Percentiles rank a stretch among this genome's conserved stretches.
phyloP scores from a whole-genome alignment of 139 green algal species.

The Microglena sp. region DNA sequence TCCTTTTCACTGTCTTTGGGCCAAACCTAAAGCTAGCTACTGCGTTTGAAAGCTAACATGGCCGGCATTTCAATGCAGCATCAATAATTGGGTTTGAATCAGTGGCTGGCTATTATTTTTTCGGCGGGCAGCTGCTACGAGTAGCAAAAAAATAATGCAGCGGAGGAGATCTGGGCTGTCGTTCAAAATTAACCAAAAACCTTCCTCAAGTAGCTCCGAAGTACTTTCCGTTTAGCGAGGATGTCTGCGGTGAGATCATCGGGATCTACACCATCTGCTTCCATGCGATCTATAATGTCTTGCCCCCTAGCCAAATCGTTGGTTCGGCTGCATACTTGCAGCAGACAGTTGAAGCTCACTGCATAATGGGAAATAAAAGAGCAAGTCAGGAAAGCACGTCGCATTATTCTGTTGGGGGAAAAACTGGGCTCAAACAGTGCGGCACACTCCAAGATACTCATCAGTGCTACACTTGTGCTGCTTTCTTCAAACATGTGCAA shows the following conservation, averaged over 20 bases:
- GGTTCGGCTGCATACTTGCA: conserved; percentile 62
- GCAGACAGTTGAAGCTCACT: conserved; percentile 68
- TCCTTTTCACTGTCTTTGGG: too few species aligned
- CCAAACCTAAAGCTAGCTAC: too few species aligned
- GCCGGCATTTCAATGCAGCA: too few species aligned
- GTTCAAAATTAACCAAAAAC: too few species aligned
- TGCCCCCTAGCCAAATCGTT: conserved; percentile 61
- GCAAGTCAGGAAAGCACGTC: not conserved
- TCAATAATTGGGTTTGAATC: too few species aligned
- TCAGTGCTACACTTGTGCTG: not conserved
- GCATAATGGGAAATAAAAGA: conserved; percentile 4
- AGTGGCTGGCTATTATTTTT: too few species aligned
- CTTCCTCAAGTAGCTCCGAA: conserved; percentile 3
- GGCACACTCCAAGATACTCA: not conserved
- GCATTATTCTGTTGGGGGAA: too few species aligned
- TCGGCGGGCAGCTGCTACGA: too few species aligned
- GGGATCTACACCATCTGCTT: conserved; percentile 24
- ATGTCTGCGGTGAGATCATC: conserved; percentile 55
- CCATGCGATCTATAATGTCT: conserved; percentile 77
- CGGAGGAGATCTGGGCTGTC: too few species aligned
- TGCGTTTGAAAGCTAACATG: too few species aligned
- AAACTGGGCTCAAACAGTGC: not conserved
- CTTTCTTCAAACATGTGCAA: not conserved
- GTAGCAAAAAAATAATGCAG: too few species aligned
- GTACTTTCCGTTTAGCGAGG: conserved; percentile 15